Evolutionary conservation across 1,284 basidiomycete genomes (phyloP), one percentile per base, ranked within the genome.

Genomic region (Fomitopsis pinicola): DNA sequence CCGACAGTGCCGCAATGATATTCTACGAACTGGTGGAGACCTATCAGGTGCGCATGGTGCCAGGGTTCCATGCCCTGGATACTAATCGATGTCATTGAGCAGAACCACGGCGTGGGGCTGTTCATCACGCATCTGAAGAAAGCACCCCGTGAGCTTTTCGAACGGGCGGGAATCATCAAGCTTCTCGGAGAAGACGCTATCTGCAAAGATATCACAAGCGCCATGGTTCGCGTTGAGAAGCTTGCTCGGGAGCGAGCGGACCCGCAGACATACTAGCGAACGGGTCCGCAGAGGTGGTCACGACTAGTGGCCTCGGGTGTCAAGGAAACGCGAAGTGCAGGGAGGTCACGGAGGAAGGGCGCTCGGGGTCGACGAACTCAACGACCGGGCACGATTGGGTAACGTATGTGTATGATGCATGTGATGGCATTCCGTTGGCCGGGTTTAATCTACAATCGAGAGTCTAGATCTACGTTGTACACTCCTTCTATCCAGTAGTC

Each of bases 91-190:
- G 35, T 28, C 44, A 35, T 56, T 26, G 8, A 26, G 42, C 69
- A 88, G 87, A 78, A 75, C 69, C 88, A 92, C 10, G 86, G 83
- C 5, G 92, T 94, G 15, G 82, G 78, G 3, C 75, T 95, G 28
- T 93, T 88, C 75, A 86, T 96, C 68, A 88, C 92, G 1, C 93
- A 95, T 71, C 80, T 95, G 54, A 83, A 85, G 45, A 70, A 78
- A 0, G 74, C 73, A 0, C 83, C 88, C 54, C 78, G 82, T 56
- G 76, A 79, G 52, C 79, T 80, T 65, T 94, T 95, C 64, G 77
- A 80, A 50, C 83, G 82, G 57, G 90, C 88, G 28, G 89, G 89
- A 1, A 82, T 91, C 46, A 78, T 84, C 40, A 73, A 78, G 7
- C 74, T 93, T 61, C 74, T 94, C 5, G 91, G 91, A 1, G 77